Evolutionary conservation across 495 filamentous ascomycete species (phyloP).

Genomic region (Usnea hakonensis): DNA sequence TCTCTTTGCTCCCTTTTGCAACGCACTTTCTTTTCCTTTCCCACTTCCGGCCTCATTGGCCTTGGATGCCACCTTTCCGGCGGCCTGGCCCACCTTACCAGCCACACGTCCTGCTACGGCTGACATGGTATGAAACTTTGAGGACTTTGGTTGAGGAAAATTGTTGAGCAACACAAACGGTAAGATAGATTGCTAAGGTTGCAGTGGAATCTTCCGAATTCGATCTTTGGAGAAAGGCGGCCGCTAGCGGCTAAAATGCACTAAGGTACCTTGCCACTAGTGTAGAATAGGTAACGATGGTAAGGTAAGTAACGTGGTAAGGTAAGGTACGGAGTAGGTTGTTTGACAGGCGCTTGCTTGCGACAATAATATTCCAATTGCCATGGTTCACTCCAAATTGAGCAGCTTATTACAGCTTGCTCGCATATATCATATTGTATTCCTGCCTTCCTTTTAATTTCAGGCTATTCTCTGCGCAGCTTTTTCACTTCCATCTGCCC

Average conservation of each 20-base stretch:
- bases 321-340: no score
- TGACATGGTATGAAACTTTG: constrained; percentile 39
- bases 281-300: no score
- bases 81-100: constrained; percentile 23
- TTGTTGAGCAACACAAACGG: not conserved
- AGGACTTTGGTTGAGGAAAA: not conserved
- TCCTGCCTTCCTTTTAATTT: not conserved
- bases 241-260: no score
- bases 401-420: not conserved
- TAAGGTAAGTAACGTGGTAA: no score
- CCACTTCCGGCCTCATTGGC: constrained; percentile 30
- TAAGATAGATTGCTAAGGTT: not conserved
- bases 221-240: no score
- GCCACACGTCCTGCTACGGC: constrained; percentile 46
- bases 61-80: constrained; percentile 15
- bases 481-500: not conserved
- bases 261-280: no score
- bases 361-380: not conserved
- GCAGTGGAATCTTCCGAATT: no score
- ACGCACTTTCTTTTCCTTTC: constrained; percentile 41
- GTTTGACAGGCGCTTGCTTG: not conserved
- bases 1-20: constrained; percentile 61
- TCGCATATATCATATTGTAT: not conserved
- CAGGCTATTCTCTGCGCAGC: not conserved
- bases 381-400: not conserved